Conservation (phyloP, 305 asterid species). For the Fraxinus paxiana region DNA sequence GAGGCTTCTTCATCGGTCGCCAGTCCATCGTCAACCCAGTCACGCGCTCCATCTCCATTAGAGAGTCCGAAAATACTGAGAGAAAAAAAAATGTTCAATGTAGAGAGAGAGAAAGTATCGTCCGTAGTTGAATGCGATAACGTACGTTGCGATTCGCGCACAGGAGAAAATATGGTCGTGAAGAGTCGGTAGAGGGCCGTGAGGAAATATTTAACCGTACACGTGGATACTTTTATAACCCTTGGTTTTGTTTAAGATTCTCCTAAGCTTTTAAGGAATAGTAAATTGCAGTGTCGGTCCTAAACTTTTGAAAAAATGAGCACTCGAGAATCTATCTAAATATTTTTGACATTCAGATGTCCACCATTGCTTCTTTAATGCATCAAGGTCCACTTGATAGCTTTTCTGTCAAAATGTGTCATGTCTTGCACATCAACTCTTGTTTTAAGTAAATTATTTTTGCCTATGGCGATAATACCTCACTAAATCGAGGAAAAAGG, state of each 20-base stretch:
- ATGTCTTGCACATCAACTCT: neutral
- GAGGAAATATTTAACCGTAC: constrained; percentile 40
- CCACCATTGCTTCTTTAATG: neutral
- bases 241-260: constrained; percentile 4
- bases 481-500: neutral
- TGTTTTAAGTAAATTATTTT: neutral
- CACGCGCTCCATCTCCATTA: constrained; percentile 46
- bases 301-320: neutral
- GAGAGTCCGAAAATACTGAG: neutral
- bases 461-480: neutral
- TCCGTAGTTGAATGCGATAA: neutral
- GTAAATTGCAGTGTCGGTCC: neutral
- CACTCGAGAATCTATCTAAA: neutral
- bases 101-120: neutral
- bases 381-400: neutral
- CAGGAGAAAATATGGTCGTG: constrained; percentile 9
- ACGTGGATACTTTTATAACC: constrained; percentile 36
- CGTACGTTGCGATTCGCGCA: neutral
- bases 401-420: neutral
- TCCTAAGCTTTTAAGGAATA: neutral
- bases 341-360: neutral
- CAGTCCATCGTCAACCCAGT: constrained; percentile 43
- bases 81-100: neutral
- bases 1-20: constrained; percentile 40
- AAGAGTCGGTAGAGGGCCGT: constrained; percentile 13